A percentile compares a stretch with the other conserved stretches of the same genome.
Conservation (phyloP, 2,329 filamentous ascomycete species). For the Trichoderma harzianum region DNA sequence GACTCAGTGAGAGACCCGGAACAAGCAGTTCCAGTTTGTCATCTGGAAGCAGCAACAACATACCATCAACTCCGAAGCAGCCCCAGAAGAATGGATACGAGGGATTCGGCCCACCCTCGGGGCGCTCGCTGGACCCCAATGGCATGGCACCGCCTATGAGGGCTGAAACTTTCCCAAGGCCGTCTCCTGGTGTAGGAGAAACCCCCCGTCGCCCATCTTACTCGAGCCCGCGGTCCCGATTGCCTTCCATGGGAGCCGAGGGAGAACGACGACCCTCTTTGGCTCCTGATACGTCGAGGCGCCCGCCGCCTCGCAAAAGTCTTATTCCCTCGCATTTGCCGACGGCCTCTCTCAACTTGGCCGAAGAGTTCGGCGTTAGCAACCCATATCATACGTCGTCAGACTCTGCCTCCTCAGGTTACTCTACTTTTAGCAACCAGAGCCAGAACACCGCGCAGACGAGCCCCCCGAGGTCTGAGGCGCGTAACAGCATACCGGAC, state of each 20-base stretch:
- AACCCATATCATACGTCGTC: slow-evolving; percentile 64
- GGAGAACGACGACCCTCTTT: slow-evolving; percentile 35
- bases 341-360: slow-evolving; percentile 50
- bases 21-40: slow-evolving; percentile 23
- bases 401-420: slow-evolving; percentile 62
- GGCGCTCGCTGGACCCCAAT: slow-evolving; percentile 37
- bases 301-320: slow-evolving; percentile 52
- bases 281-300: slow-evolving; percentile 49
- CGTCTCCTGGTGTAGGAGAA: slow-evolving; percentile 34
- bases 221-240: slow-evolving; percentile 40
- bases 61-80: slow-evolving; percentile 34
- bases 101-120: slow-evolving; percentile 51
- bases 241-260: slow-evolving; percentile 21
- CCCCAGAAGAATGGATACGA: slow-evolving; percentile 55
- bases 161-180: slow-evolving; percentile 52
- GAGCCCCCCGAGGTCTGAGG: slow-evolving; percentile 33
- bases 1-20: slow-evolving; percentile 14
- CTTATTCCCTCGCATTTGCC: slow-evolving; percentile 40
- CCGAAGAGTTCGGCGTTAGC: slow-evolving; percentile 56
- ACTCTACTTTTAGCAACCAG: slow-evolving; percentile 56
- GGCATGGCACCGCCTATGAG: slow-evolving; percentile 40
- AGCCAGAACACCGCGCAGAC: slow-evolving; percentile 62
- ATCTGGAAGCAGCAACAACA: slow-evolving; percentile 26
- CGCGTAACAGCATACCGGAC: slow-evolving; percentile 40
- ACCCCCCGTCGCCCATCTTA: slow-evolving; percentile 46